Conservation (phyloP, 768 basidiomycete genomes). For the Pulveroboletus ravenelii region DNA sequence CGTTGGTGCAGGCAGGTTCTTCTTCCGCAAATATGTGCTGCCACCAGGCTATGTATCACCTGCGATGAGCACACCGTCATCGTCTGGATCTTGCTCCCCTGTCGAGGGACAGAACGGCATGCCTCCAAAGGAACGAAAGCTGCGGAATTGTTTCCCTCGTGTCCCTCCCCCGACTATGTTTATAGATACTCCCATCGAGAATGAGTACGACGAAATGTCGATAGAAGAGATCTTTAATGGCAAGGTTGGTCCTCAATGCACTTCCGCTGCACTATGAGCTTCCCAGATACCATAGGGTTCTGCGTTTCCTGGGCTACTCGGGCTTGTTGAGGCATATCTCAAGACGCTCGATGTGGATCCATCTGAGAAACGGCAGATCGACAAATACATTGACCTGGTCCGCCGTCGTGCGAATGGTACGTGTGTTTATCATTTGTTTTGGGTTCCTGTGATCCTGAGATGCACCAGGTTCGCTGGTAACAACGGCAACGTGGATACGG, state of each 20-base stretch:
- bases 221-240: constrained; percentile 93
- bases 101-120: constrained; percentile 32
- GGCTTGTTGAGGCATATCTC: constrained; percentile 78
- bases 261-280: background rate
- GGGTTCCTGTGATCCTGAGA: constrained; percentile 1
- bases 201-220: constrained; percentile 91
- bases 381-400: constrained; percentile 77
- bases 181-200: constrained; percentile 53
- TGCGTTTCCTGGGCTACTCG: constrained; percentile 74
- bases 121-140: constrained; percentile 54
- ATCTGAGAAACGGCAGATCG: constrained; percentile 54
- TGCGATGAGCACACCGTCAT: constrained; percentile 39
- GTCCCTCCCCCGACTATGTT: constrained; percentile 44
- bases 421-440: constrained; percentile 16
- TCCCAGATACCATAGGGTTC: constrained; percentile 41
- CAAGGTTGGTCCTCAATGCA: constrained; percentile 46
- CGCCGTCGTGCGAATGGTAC: constrained; percentile 74
- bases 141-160: constrained; percentile 70
- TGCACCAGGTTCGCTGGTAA: constrained; percentile 64
- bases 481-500: constrained; percentile 91
- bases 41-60: constrained; percentile 41
- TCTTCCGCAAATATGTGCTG: constrained; percentile 85
- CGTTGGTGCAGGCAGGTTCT: constrained; percentile 68
- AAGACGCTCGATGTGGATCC: constrained; percentile 77
- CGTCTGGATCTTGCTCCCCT: constrained; percentile 39